Conservation (phyloP, 768 basidiomycete genomes). For the Podaxis rugospora region DNA sequence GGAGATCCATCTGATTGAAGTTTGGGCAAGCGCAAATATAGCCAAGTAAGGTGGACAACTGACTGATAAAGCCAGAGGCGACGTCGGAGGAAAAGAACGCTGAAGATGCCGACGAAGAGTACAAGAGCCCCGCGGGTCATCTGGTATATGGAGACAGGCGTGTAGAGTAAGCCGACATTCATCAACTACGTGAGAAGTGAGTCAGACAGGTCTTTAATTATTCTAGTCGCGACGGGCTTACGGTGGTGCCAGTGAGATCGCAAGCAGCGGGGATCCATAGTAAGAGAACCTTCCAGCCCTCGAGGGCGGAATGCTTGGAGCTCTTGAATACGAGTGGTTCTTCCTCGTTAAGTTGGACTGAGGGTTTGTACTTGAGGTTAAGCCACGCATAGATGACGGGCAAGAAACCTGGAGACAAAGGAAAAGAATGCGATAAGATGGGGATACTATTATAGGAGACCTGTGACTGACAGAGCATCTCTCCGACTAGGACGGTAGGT, state of each 20-base stretch:
- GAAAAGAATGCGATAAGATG: conserved; percentile 16
- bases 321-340: conserved; percentile 20
- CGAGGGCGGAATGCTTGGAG: conserved; percentile 35
- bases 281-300: conserved; percentile 67
- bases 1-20: conserved; percentile 71
- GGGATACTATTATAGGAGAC: conserved; percentile 1
- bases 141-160: conserved; percentile 96
- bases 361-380: conserved; percentile 32
- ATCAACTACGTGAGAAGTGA: conserved; percentile 52
- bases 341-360: conserved; percentile 54
- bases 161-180: conserved; percentile 94
- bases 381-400: conserved; percentile 75
- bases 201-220: conserved; percentile 19
- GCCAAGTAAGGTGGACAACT: conserved; percentile 14
- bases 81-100: conserved; percentile 86
- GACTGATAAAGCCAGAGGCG: conserved; percentile 87
- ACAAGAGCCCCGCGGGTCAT: conserved; percentile 94
- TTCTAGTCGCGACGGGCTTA: conserved; percentile 33
- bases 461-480: conserved; percentile 79
- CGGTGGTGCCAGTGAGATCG: conserved; percentile 90
- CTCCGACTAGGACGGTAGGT: conserved; percentile 64
- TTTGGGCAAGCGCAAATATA: background rate
- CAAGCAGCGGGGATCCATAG: conserved; percentile 87
- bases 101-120: conserved; percentile 88
- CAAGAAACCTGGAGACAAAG: conserved; percentile 62